Base-by-base conservation (phyloP, 371 early-diverging fungal genomes). In the Synchytrium microbalum region DNA sequence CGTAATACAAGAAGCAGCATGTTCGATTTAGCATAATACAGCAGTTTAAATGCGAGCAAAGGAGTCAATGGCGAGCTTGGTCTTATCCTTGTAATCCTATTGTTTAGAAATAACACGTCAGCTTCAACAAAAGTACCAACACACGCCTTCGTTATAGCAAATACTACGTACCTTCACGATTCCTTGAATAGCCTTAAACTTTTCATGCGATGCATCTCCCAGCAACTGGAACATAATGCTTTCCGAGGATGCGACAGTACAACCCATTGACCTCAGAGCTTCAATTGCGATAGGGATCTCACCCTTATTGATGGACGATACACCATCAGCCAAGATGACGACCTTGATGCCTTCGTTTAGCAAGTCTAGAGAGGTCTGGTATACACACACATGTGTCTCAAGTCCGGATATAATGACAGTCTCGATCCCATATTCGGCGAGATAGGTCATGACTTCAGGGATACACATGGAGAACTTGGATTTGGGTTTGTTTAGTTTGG, bases 311-410 rank as follows among this genome's bases (percentile, higher is more conserved):
- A 86, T 87, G 33, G 93, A 92, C 3, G 92, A 92, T 8, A 95
- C 89, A 46, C 92, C 97, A 72, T 95, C 96, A 0, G 89, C 87
- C 53, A 95, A 74, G 27, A 96, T 87, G 70, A 89, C 86, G 56
- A 93, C 95, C 68, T 89, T 84, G 64, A 81, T 80, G 46, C 46
- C 5, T 55, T 33, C 82, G 73, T 33, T 88, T 88, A 91, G 70
- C 10, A 96, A 73, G 53, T 95, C 97, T 65, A 96, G 77, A 16
- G 91, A 88, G 1, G 96, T 93, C 76, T 96, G 95, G 59, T 89
- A 72, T 2, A 96, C 90, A 73, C 97, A 96, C 1, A 95, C 94
- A 67, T 96, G 97, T 33, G 88, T 89, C 81, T 95, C 96, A 66
- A 92, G 90, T 30, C 96, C 97, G 69, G 91, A 87, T 24, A 96